Conservation (phyloP, 2,329 filamentous ascomycete genomes). For the Epichloe brachyelytri region DNA sequence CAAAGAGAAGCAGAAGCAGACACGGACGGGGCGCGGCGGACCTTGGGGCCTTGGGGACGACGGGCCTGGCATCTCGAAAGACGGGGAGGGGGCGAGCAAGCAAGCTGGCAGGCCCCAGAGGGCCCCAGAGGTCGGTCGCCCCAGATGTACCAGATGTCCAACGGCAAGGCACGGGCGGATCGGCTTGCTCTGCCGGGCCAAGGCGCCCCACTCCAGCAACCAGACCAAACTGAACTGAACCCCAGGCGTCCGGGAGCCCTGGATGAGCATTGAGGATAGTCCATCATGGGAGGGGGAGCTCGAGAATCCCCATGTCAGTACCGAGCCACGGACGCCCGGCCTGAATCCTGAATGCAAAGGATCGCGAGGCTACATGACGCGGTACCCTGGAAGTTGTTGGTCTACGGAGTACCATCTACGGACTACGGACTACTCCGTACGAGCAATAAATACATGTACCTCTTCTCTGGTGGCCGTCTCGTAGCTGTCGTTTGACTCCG, state of each 20-base stretch:
- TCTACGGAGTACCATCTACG: too few relatives aligned
- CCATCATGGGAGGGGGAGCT: too few relatives aligned
- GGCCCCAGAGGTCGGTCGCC: background rate
- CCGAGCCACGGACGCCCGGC: too few relatives aligned
- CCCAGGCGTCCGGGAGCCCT: background rate
- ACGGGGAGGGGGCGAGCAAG: conserved; percentile 2
- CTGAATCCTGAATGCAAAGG: too few relatives aligned
- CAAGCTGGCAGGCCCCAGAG: background rate
- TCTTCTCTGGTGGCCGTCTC: too few relatives aligned
- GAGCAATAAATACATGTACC: too few relatives aligned
- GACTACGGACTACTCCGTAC: too few relatives aligned
- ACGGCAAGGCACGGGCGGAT: conserved; percentile 7
- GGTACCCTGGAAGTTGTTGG: too few relatives aligned
- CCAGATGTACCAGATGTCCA: background rate
- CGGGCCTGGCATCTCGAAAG: conserved; percentile 4
- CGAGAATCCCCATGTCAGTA: too few relatives aligned
- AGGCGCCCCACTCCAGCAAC: background rate
- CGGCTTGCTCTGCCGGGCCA: conserved; percentile 4
- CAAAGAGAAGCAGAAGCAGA: conserved; percentile 2
- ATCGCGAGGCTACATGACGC: too few relatives aligned
- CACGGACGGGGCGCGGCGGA: conserved; percentile 8
- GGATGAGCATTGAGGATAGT: too few relatives aligned
- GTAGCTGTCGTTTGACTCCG: too few relatives aligned
- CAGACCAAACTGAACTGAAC: background rate
- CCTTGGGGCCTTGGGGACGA: background rate